These are phyloP conservation scores for Kwoniella heveanensis DNA, from an alignment of 768 basidiomycete genomes.

Conservation along the genomic window DNA sequence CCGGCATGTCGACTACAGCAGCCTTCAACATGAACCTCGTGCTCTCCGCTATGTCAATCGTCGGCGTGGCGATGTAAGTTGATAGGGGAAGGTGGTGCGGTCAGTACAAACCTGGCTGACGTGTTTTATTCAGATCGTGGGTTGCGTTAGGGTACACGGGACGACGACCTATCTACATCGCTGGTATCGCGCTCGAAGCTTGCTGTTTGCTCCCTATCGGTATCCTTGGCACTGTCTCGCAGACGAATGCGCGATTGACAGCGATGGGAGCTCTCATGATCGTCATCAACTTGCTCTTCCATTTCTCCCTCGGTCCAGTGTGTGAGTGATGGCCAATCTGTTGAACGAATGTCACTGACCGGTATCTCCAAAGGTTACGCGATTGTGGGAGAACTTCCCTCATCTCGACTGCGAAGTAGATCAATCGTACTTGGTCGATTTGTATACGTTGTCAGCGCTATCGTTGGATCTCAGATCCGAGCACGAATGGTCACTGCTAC, in stretches of 20 bases:
- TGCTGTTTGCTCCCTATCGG: slow-evolving; percentile 33
- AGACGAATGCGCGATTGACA: too few relatives aligned
- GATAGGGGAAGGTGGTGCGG: background rate
- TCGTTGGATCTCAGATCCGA: slow-evolving; percentile 25
- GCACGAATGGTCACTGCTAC: slow-evolving; percentile 26
- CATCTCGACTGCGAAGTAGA: slow-evolving; percentile 26
- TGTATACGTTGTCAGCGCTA: slow-evolving; percentile 29
- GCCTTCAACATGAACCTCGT: slow-evolving; percentile 37
- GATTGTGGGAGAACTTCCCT: slow-evolving; percentile 37
- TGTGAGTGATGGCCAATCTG: too few relatives aligned
- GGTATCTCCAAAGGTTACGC: slow-evolving; percentile 24
- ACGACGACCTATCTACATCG: slow-evolving; percentile 35
- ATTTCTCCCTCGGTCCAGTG: too few relatives aligned
- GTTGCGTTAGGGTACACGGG: slow-evolving; percentile 23
- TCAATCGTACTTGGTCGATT: slow-evolving; percentile 35
- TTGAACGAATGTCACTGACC: too few relatives aligned
- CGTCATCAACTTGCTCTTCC: too few relatives aligned
- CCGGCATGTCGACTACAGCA: slow-evolving; percentile 23
- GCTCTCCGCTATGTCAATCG: slow-evolving; percentile 29
- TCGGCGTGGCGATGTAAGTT: slow-evolving; percentile 35
- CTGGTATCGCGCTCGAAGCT: slow-evolving; percentile 24
- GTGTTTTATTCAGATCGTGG: slow-evolving; percentile 19
- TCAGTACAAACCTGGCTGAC: background rate
- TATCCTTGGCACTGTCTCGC: slow-evolving; percentile 27
- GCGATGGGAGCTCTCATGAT: too few relatives aligned